Percentiles rank a stretch among this genome's conserved stretches.
phyloP scores from a whole-genome alignment of 1,139 yeast species.

The Keqinozyma sinolaborantium region DNA sequence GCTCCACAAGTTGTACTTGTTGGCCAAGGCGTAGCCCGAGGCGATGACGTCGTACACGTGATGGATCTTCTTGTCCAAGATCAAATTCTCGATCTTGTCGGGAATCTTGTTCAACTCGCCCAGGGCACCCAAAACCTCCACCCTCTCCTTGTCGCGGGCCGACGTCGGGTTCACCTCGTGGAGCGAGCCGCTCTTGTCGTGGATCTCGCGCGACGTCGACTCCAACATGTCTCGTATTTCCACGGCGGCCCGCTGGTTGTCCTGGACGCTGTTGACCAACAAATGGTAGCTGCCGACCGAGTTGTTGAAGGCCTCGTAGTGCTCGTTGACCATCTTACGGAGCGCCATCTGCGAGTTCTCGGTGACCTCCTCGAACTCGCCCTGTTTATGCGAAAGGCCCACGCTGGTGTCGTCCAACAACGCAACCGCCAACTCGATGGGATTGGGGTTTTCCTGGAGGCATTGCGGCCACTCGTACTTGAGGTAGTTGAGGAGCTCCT shows the following conservation, averaged over 20 bases:
- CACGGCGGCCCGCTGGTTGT: slow-evolving; percentile 53
- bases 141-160: slow-evolving; percentile 60
- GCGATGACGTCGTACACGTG: slow-evolving; percentile 65
- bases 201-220: slow-evolving; percentile 48
- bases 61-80: slow-evolving; percentile 65
- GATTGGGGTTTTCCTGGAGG: slow-evolving; percentile 52
- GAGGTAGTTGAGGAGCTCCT: slow-evolving; percentile 33
- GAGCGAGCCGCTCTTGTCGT: slow-evolving; percentile 53
- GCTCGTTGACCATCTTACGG: slow-evolving; percentile 71
- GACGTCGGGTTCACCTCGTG: slow-evolving; percentile 65
- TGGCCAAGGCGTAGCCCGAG: slow-evolving; percentile 53
- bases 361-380: slow-evolving; percentile 54
- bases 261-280: slow-evolving; percentile 51
- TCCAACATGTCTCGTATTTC: slow-evolving; percentile 51
- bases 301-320: slow-evolving; percentile 81
- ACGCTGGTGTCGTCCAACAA: slow-evolving; percentile 83
- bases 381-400: slow-evolving; percentile 72
- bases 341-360: slow-evolving; percentile 56
- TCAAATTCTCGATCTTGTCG: slow-evolving; percentile 58
- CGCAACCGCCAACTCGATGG: slow-evolving; percentile 79
- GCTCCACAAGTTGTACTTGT: slow-evolving; percentile 57
- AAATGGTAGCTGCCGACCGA: slow-evolving; percentile 75
- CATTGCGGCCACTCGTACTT: slow-evolving; percentile 47
- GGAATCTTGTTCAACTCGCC: slow-evolving; percentile 61
- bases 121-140: slow-evolving; percentile 69